Evolutionary conservation across 78 protist genomes (phyloP).

Genomic region (Dictyostelium purpureum): DNA sequence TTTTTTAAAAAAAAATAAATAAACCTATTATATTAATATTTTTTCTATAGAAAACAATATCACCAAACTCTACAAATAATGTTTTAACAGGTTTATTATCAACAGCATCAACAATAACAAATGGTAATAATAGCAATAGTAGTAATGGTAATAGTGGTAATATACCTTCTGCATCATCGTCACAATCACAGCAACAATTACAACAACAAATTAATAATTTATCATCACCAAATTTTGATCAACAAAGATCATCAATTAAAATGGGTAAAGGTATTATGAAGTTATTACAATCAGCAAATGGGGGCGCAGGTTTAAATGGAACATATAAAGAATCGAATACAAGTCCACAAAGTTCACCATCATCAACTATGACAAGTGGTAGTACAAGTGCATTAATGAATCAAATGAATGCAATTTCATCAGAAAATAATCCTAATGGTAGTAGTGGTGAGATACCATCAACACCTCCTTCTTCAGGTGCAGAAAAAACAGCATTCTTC

Average conservation of each 20-base stretch:
- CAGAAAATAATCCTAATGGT: background rate
- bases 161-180: background rate
- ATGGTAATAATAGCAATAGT: slow-evolving; percentile 5
- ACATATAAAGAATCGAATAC: background rate
- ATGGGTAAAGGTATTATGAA: slow-evolving; percentile 60
- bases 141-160: slow-evolving; percentile 27
- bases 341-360: background rate
- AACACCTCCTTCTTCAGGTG: background rate
- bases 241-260: slow-evolving; percentile 23
- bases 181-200: background rate
- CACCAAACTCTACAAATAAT: slow-evolving; percentile 46
- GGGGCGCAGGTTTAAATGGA: background rate
- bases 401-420: background rate
- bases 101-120: background rate
- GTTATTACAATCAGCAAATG: slow-evolving; percentile 6
- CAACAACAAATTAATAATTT: background rate
- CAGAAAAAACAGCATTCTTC: slow-evolving; percentile 47
- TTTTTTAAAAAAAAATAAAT: too few species aligned
- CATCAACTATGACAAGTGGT: background rate
- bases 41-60: slow-evolving; percentile 13
- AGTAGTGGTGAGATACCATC: background rate
- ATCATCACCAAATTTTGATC: slow-evolving; percentile 6
- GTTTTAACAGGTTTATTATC: slow-evolving; percentile 48
- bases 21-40: too few species aligned
- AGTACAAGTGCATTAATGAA: slow-evolving; percentile 7